Evolutionary conservation across 2,329 filamentous ascomycete species (phyloP).

Genomic region (Plenodomus lindquistii): DNA sequence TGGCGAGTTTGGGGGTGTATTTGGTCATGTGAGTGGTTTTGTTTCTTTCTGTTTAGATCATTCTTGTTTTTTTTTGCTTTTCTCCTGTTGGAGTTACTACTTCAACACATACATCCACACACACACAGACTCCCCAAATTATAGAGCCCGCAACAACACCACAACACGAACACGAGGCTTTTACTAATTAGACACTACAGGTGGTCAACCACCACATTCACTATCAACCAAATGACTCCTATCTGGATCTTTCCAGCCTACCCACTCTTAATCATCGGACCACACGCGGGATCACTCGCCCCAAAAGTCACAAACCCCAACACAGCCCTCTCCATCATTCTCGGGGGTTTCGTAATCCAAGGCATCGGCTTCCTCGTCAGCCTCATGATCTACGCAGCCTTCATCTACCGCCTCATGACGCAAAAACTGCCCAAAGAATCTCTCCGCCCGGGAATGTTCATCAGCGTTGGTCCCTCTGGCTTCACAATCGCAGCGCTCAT

Average conservation of each 20-base stretch:
- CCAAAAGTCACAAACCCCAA: slow-evolving; percentile 47
- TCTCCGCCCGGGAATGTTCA: slow-evolving; percentile 81
- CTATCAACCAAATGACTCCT: slow-evolving; percentile 83
- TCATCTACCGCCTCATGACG: slow-evolving; percentile 85
- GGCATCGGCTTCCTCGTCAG: slow-evolving; percentile 67
- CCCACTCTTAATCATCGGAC: slow-evolving; percentile 75
- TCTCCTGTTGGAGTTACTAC: background rate
- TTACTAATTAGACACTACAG: slow-evolving; percentile 36
- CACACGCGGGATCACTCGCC: slow-evolving; percentile 67
- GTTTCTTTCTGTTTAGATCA: background rate
- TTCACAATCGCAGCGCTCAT: slow-evolving; percentile 67
- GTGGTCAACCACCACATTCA: slow-evolving; percentile 68
- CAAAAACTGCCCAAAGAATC: slow-evolving; percentile 79
- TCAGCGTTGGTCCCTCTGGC: slow-evolving; percentile 76
- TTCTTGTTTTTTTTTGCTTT: background rate
- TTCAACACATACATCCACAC: background rate
- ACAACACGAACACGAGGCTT: too few relatives aligned
- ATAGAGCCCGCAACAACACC: too few relatives aligned
- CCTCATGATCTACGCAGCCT: slow-evolving; percentile 82
- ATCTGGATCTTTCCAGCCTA: slow-evolving; percentile 89
- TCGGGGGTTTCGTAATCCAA: slow-evolving; percentile 64
- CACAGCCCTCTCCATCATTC: slow-evolving; percentile 58
- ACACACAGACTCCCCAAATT: too few relatives aligned
- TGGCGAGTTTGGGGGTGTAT: slow-evolving; percentile 72
- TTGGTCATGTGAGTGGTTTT: slow-evolving; percentile 65